Conservation (phyloP, 495 filamentous ascomycete species). For the Neurospora hispaniola region DNA sequence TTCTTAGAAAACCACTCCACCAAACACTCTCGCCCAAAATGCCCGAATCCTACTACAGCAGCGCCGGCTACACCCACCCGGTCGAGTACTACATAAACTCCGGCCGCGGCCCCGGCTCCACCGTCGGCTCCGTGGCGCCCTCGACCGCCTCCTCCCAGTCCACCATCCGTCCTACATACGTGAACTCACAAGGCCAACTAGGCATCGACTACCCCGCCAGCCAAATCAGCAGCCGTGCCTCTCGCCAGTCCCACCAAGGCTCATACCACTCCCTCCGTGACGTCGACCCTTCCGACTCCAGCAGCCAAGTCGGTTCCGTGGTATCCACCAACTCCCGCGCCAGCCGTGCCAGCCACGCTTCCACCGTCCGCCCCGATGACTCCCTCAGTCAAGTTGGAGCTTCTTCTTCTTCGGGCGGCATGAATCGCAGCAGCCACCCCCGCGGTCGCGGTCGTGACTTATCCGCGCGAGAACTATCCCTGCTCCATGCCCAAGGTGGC, state of each 20-base stretch:
- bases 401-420: too few species aligned
- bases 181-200: not conserved
- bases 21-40: not conserved
- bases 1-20: not conserved
- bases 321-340: not conserved
- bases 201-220: not conserved
- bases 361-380: not conserved
- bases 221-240: not conserved
- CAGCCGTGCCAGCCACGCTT: not conserved
- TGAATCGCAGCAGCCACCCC: too few species aligned
- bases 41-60: not conserved
- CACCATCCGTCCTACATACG: not conserved
- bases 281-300: not conserved
- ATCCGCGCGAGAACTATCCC: not conserved
- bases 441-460: not conserved
- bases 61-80: not conserved
- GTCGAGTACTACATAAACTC: not conserved
- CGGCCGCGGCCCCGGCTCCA: too few species aligned
- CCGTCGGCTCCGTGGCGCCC: not conserved
- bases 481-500: not conserved
- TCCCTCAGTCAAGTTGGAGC: not conserved
- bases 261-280: not conserved
- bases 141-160: not conserved
- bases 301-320: not conserved
- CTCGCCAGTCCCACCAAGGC: not conserved